Evolutionary conservation across 192 early-diverging fungal species (phyloP), one percentile per base, ranked within the genome.

Genomic region (Backusella liffmaniae): DNA sequence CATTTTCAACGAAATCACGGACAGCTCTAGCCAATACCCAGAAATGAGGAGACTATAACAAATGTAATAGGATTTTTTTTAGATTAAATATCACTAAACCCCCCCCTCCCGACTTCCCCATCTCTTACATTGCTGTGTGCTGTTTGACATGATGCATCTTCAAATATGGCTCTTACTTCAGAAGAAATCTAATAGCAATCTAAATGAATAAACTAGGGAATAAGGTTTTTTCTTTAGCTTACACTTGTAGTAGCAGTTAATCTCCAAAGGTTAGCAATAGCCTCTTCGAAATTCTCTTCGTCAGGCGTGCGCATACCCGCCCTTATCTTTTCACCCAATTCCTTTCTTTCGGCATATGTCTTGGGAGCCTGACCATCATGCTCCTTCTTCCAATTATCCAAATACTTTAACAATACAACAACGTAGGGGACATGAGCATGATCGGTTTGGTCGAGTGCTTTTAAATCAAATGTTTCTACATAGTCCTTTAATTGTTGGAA

Each of bases 281-380:
- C 97, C 82, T 98, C 95, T 8, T 91, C 90, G 82, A 97, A 96
- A 76, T 98, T 98, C 75, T 97, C 94, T 72, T 95, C 91, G 67
- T 92, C 94, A 7, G 82, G 42, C 68, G 87, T 88, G 2, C 87
- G 84, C 67, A 87, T 87, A 77, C 86, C 89, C 8, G 80, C 66
- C 2, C 74, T 74, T 23, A 98, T 86, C 15, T 88, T 70, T 18
- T 85, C 83, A 56, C 92, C 91, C 75, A 97, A 86, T 77, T 89
- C 82, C 21, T 88, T 89, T 56, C 88, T 87, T 71, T 96, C 93
- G 3, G 77, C 74, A 66, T 81, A 87, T 8, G 86, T 87, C 1
- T 82, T 79, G 16, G 92, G 92, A 49, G 93, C 78, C 67, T 83
- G 81, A 53, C 86, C 70, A 78, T 94, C 73, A 78, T 94, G 94